Conservation (phyloP, 495 filamentous ascomycete species). For the Penicillium dipodomyicola region DNA sequence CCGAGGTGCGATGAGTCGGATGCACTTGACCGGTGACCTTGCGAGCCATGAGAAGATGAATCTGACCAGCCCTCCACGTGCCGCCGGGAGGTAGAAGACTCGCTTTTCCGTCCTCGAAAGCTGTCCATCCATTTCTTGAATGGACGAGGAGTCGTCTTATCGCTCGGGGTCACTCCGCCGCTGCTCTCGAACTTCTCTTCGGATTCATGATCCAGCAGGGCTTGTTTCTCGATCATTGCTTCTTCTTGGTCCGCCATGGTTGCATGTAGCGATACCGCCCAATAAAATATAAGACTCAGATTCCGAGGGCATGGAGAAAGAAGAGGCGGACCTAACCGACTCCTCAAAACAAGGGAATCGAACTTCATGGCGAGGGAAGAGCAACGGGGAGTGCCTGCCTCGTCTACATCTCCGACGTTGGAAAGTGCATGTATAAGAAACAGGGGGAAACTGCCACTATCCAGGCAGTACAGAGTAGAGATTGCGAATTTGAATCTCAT, state of each 20-base stretch:
- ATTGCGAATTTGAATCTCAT: constrained; percentile 28
- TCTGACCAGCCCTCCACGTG: constrained; percentile 47
- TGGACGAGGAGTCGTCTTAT: constrained; percentile 24
- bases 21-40: constrained; percentile 1
- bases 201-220: constrained; percentile 14
- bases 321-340: neutral
- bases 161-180: constrained; percentile 4
- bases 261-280: constrained; percentile 6
- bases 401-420: constrained; percentile 1
- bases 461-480: neutral
- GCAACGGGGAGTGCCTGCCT: constrained; percentile 10
- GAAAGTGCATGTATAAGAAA: neutral
- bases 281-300: neutral
- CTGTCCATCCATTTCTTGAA: constrained; percentile 58
- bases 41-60: constrained; percentile 24
- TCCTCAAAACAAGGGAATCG: neutral
- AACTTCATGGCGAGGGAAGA: constrained; percentile 23
- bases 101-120: constrained; percentile 43
- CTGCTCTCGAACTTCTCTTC: constrained; percentile 9
- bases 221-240: constrained; percentile 3
- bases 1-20: constrained; percentile 71
- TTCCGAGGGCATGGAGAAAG: constrained; percentile 14
- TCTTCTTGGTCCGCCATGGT: constrained; percentile 17
- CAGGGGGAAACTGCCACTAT: constrained; percentile 15
- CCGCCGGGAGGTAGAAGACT: constrained; percentile 25